These are phyloP conservation scores for Coriolopsis trogii DNA, from an alignment of 1,284 basidiomycete species.

Conservation along the genomic window DNA sequence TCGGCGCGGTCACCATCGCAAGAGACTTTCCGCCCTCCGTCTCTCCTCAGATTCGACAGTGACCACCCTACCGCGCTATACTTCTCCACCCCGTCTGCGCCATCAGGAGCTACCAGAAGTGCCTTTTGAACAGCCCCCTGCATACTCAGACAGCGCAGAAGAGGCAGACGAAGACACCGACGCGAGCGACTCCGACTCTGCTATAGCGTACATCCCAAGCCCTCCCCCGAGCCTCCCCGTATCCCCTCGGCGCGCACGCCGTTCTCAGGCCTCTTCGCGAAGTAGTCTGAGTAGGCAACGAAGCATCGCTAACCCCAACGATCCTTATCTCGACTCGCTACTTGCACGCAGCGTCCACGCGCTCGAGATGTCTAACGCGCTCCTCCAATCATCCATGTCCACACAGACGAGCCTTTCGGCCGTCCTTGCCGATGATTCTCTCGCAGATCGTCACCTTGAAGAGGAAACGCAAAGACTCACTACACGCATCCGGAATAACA, in stretches of 20 bases:
- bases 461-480: slow-evolving; percentile 51
- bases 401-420: slow-evolving; percentile 64
- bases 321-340: slow-evolving; percentile 69
- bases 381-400: slow-evolving; percentile 72
- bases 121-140: slow-evolving; percentile 63
- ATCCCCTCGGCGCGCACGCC: slow-evolving; percentile 26
- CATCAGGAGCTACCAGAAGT: slow-evolving; percentile 35
- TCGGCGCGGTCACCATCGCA: slow-evolving; percentile 44
- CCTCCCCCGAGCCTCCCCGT: slow-evolving; percentile 25
- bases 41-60: slow-evolving; percentile 70
- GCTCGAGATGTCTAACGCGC: slow-evolving; percentile 78
- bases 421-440: slow-evolving; percentile 42
- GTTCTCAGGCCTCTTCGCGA: slow-evolving; percentile 18
- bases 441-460: slow-evolving; percentile 46
- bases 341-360: slow-evolving; percentile 80
- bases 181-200: slow-evolving; percentile 32
- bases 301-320: slow-evolving; percentile 26
- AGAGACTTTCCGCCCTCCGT: slow-evolving; percentile 56
- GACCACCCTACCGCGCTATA: slow-evolving; percentile 68
- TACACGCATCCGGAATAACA: slow-evolving; percentile 48
- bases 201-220: slow-evolving; percentile 25
- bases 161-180: slow-evolving; percentile 73
- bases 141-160: slow-evolving; percentile 75
- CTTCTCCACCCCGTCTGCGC: slow-evolving; percentile 39
- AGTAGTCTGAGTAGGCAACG: slow-evolving; percentile 14